Evolutionary conservation across 1,284 basidiomycete species (phyloP), one percentile per base, ranked within the genome.

Genomic region (Cryptococcus maquisensis): DNA sequence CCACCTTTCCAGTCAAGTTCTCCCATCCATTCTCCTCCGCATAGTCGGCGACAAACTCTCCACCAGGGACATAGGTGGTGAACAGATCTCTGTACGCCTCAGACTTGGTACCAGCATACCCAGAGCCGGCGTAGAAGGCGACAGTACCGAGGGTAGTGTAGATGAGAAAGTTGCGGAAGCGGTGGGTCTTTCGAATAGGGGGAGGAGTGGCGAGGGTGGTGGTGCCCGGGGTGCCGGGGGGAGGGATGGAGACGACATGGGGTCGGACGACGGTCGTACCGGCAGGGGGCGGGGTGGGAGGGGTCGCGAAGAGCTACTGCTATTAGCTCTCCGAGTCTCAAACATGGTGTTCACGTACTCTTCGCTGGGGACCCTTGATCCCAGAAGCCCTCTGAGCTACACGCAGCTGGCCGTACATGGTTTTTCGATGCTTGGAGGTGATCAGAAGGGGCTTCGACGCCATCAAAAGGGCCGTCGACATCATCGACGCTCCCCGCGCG

Each of bases 11-110:
- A 21, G 82, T 66, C 21, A 87, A 84, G 15, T 63, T 60, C 62
- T 91, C 86, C 87, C 87, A 90, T 23, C 84, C 81, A 64, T 86
- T 79, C 44, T 84, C 81, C 71, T 94, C 89, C 7, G 86, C 87
- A 68, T 84, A 88, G 57, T 92, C 85, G 38, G 94, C 80, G 69
- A 95, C 81, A 21, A 80, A 69, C 63, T 87, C 82, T 42, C 86
- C 93, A 24, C 77, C 73, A 3, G 81, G 81, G 41, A 83, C 72
- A 54, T 73, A 74, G 54, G 76, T 68, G 45, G 73, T 74, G 67
- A 82, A 82, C 62, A 82, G 77, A 58, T 82, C 79, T 51, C 79
- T 72, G 60, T 79, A 78, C 6, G 68, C 54, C 53, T 79, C 76
- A 39, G 70, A 77, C 42, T 74, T 65, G 41, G 77, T 77, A 18